These are phyloP conservation scores for Combretum micranthum DNA, from an alignment of 345 rosid species.

Conservation along the genomic window DNA sequence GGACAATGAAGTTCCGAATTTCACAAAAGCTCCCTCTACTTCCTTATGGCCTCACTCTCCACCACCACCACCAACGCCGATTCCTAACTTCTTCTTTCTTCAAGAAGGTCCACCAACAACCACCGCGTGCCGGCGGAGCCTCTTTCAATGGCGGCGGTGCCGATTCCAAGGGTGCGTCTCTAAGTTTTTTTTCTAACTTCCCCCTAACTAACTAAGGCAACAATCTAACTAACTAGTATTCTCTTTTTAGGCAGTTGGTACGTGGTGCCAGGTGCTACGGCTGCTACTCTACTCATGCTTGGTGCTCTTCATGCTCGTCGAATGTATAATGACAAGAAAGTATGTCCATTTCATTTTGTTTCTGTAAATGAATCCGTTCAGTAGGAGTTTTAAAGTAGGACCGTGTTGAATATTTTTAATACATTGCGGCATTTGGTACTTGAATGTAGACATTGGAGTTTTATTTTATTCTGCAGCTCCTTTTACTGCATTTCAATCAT, in stretches of 20 bases:
- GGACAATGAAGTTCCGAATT: constrained; percentile 37
- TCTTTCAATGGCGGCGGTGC: constrained; percentile 34
- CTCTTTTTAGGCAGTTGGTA: constrained; percentile 49
- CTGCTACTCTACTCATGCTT: constrained; percentile 89
- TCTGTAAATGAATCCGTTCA: background rate
- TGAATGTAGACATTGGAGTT: too few species aligned
- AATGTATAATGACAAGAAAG: constrained; percentile 86
- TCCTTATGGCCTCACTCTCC: constrained; percentile 16
- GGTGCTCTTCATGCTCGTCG: constrained; percentile 95
- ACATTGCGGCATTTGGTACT: too few species aligned
- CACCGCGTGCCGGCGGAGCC: constrained; percentile 29
- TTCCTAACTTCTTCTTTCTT: constrained; percentile 33
- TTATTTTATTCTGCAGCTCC: too few species aligned
- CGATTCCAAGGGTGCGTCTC: constrained; percentile 44
- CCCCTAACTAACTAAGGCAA: background rate
- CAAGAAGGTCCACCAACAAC: constrained; percentile 28
- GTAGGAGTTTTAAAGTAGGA: too few species aligned
- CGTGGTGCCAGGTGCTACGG: constrained; percentile 84
- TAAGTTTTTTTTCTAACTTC: background rate
- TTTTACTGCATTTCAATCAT: too few species aligned
- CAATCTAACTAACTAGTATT: constrained; percentile 4
- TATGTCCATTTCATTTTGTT: constrained; percentile 6
- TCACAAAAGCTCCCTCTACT: constrained; percentile 23
- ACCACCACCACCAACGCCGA: constrained; percentile 31
- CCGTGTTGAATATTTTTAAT: too few species aligned